Evolutionary conservation across 768 basidiomycete genomes (phyloP).

Genomic region (Solioccasus polychromus): DNA sequence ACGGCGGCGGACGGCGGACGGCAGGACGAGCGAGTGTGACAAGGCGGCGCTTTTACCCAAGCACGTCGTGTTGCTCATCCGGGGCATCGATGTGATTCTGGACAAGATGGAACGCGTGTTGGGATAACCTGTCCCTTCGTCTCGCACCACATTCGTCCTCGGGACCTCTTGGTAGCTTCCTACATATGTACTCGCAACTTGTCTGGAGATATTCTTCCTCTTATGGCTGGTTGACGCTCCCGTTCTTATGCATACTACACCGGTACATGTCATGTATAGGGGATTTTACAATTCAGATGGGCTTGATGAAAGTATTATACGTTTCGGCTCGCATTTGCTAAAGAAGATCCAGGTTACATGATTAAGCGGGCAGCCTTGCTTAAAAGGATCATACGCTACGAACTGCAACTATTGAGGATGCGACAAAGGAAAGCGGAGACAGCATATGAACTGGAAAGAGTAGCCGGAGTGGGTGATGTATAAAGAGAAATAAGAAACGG

Average conservation of each 20-base stretch:
- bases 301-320: neutral
- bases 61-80: slow-evolving; percentile 56
- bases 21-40: slow-evolving; percentile 16
- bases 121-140: slow-evolving; percentile 14
- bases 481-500: slow-evolving; percentile 35
- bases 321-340: neutral
- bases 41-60: slow-evolving; percentile 48
- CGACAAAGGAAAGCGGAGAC: slow-evolving; percentile 4
- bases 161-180: no score
- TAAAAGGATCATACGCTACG: slow-evolving; percentile 19
- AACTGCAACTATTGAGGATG: neutral
- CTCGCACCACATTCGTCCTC: neutral
- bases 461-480: slow-evolving; percentile 8
- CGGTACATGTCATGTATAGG: no score
- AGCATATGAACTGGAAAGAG: slow-evolving; percentile 10
- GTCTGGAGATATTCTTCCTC: no score
- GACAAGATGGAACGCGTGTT: slow-evolving; percentile 64
- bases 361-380: slow-evolving; percentile 14
- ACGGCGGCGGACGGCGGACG: slow-evolving; percentile 3
- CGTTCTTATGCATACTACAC: neutral
- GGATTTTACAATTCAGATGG: neutral
- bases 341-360: slow-evolving; percentile 6
- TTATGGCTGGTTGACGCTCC: neutral
- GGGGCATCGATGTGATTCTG: slow-evolving; percentile 58
- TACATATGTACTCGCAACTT: no score